Base-by-base conservation (phyloP, 345 rosid species). In the Mallotus nudiflorus region DNA sequence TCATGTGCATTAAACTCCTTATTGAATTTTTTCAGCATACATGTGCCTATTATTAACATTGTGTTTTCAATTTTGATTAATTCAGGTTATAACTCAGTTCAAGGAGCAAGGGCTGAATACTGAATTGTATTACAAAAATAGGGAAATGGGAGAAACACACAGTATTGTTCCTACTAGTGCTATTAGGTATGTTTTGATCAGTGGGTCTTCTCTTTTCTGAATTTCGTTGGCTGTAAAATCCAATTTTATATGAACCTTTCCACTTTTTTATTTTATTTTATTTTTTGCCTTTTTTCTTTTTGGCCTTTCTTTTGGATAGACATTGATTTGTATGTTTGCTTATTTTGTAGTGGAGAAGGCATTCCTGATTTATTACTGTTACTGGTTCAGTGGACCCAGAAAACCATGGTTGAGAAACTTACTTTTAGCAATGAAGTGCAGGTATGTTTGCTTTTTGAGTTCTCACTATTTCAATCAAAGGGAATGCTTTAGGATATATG, bases 161-260 rank as follows among this genome's bases (percentile, higher is more conserved):
- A 91, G 87, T 65, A 89, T 95, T 63, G 97, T 95, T 42, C 99
- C 99, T 35, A 95, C 97, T 14, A 95, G 99, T 85, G 97, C 98
- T 61, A 76, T 88, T 27, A 90, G 86, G 97, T 88, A 67, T 13
- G 37, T 61, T 35, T 61, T 39, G 12, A 62, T 16, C 66, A 9
- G n/a, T 42, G 9, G 46, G 46, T 42, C 48, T 57, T 35, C n/a
- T 39, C n/a, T 70, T 51, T 53, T 19, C 18, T 44, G 7, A 31
- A 55, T 29, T 42, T 52, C 40, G 9, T 53, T 48, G 42, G 45
- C 6, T 55, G 42, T 54, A 37, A 53, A 53, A 33, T 52, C 68
- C 49, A 28, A 13, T n/a, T 18, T 12, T 25, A 68, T 54, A 67
- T 54, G 63, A 45, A 29, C 14, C 19, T 76, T 56, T 4, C 53